Base-by-base conservation (phyloP, 768 basidiomycete genomes). In the Amanita rubescens region DNA sequence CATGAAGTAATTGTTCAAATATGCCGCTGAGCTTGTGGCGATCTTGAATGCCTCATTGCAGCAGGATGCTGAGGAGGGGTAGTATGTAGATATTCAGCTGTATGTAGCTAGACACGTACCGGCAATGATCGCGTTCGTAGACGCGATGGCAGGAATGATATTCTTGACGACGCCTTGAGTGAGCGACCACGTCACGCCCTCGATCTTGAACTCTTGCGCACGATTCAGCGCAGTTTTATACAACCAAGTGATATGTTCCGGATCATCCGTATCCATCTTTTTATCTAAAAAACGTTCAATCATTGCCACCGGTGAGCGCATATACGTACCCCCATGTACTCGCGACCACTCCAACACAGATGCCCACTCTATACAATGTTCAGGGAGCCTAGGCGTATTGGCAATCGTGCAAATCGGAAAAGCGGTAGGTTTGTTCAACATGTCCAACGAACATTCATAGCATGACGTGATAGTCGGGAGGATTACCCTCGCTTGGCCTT, bases 41-140 rank as follows among this genome's bases (percentile, higher is more conserved):
- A 99, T 92, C 71, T 99, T 99, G 77, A 99, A 95, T 14, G 96
- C 96, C 69, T 99, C 96, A 62, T 96, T 98, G 64, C 95, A 98
- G 71, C 95, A 98, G 2, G 94, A 89, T 35, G 95, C 95, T 90
- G 35, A 30, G 22, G 19, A 57, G 35, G 9, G 30, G n/a, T 12
- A 14, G 15, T 19, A 10, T 39, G n/a, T 17, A 3, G 8, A 19
- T 4, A 22, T 24, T 51, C 9, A 53, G 49, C 35, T 19, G 19
- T 19, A 19, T 39, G 38, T 5, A 8, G 15, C 6, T 37, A 17
- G 10, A 41, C 20, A 11, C 77, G 38, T 59, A 90, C 93, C 94
- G 45, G 96, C 90, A 55, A 99, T 94, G 66, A 98, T 94, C 33
- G 96, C 96, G 63, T 99, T 99, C 14, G 96, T 99, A 0, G 91